Conservation (phyloP, 2,329 filamentous ascomycete genomes). For the Fusarium sp. region DNA sequence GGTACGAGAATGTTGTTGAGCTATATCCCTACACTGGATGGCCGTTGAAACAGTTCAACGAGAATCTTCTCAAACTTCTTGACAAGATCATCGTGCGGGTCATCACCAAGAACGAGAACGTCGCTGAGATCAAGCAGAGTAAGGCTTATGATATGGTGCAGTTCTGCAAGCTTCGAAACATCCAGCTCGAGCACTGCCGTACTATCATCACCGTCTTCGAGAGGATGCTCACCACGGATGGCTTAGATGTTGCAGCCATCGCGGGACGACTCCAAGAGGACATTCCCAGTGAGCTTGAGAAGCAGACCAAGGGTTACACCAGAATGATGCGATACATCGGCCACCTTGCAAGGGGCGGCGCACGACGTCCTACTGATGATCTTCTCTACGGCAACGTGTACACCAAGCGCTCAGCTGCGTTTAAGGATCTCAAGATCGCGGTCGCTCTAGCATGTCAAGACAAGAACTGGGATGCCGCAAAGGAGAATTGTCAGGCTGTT, state of each 20-base stretch:
- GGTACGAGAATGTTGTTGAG: conserved; percentile 24
- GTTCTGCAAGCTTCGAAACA: conserved; percentile 18
- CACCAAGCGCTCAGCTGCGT: conserved; percentile 18
- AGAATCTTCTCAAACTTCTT: conserved; percentile 6
- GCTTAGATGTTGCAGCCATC: not conserved
- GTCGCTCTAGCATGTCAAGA: not conserved
- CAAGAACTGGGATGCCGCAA: conserved; percentile 6
- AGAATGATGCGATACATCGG: conserved; percentile 6
- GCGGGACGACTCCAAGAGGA: not conserved
- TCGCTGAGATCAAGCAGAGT: not conserved
- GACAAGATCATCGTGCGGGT: conserved; percentile 22
- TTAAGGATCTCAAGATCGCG: conserved; percentile 13
- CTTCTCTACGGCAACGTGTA: conserved; percentile 10
- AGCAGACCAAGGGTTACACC: conserved; percentile 5
- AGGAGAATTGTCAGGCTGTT: not conserved
- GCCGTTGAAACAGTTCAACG: conserved; percentile 11
- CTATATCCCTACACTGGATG: conserved; percentile 21
- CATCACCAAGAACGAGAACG: conserved; percentile 9
- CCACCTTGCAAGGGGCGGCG: not conserved
- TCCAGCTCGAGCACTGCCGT: conserved; percentile 19
- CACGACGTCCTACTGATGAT: not conserved
- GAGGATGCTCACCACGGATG: not conserved
- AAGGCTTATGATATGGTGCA: not conserved
- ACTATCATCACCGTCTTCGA: conserved; percentile 8
- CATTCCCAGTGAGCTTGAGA: not conserved